These are phyloP conservation scores for Rhizophagus clarus DNA, from an alignment of 192 early-diverging fungal genomes.

Conservation along the genomic window DNA sequence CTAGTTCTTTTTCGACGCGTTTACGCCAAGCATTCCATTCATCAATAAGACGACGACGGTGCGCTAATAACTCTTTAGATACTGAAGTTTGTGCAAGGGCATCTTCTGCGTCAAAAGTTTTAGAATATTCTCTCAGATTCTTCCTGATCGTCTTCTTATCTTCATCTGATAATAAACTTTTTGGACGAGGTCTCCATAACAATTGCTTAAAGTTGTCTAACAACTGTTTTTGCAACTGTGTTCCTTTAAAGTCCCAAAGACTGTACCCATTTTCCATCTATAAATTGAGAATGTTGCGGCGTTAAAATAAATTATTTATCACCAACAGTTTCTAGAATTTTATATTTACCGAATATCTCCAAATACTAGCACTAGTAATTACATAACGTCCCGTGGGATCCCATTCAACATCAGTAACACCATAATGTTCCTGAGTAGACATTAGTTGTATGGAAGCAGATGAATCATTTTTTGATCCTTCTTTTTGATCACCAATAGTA, in stretches of 20 bases:
- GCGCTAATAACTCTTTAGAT: conserved; percentile 73
- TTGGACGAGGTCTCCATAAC: conserved; percentile 93
- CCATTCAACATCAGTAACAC: conserved; percentile 96
- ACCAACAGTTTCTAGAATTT: not conserved
- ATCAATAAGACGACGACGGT: conserved; percentile 71
- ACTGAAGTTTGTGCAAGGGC: conserved; percentile 68
- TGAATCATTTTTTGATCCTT: conserved; percentile 56
- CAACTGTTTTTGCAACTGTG: conserved; percentile 70
- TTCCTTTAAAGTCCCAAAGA: conserved; percentile 91
- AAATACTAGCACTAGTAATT: conserved; percentile 80
- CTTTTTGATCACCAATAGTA: conserved; percentile 48
- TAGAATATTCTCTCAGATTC: conserved; percentile 88
- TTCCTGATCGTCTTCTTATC: conserved; percentile 88
- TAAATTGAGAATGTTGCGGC: conserved; percentile 10
- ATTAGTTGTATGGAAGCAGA: conserved; percentile 64
- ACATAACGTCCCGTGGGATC: conserved; percentile 97
- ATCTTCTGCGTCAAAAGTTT: conserved; percentile 90
- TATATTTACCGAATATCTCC: conserved; percentile 70
- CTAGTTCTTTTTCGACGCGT: conserved; percentile 61
- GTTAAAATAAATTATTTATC: conserved; percentile 13
- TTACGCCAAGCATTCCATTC: conserved; percentile 88
- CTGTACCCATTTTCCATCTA: conserved; percentile 86
- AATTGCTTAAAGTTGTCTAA: conserved; percentile 90
- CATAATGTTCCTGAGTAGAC: conserved; percentile 86
- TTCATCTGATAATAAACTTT: conserved; percentile 73